Evolutionary conservation across 352 stramenopile genomes (phyloP), one percentile per base, ranked within the genome.

Genomic region (Globisporangium iwayamae): DNA sequence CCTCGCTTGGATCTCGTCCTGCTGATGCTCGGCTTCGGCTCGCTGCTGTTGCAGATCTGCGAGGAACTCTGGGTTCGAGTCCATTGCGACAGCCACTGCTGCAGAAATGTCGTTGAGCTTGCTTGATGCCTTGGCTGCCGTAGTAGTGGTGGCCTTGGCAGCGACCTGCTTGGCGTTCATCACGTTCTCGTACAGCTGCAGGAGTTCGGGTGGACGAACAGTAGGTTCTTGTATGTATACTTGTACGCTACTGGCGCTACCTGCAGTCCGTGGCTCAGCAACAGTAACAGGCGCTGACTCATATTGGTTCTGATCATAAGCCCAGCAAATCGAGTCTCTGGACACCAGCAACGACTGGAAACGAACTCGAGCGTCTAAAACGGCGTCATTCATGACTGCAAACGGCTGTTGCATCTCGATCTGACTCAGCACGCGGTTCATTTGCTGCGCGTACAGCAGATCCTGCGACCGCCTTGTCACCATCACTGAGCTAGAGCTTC

Each of bases 381-480:
- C 64, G 8, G 56, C 65, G 16, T 65, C 39, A 0, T 39, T 58
- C 43, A 83, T 71, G 11, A 76, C 72, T 16, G 20, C 36, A 36
- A 74, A 61, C n/a, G 75, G 72, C 14, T 56, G 30, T 38, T 67
- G 41, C 9, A 28, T 53, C 45, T 83, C 75, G 14, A 83, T 67
- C 20, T 60, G 39, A n/a, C 62, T 58, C 28, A 80, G 60, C 2
- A 80, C 34, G 3, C 62, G 60, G 50, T 83, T 70, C 70, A 83
- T 79, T 67, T 83, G 75, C 52, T 80, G 72, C 0, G 72, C 75
- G 63, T 78, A 79, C 22, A 80, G 47, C 0, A 83, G 45, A 28
- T 78, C 54, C 13, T 72, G 65, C 0, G 73, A 73, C 1, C 62
- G 55, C 57, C 67, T 74, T 2, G 70, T 67, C 5, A 52, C 50